Evolutionary conservation across 768 basidiomycete species (phyloP).

Genomic region (Suillus discolor): DNA sequence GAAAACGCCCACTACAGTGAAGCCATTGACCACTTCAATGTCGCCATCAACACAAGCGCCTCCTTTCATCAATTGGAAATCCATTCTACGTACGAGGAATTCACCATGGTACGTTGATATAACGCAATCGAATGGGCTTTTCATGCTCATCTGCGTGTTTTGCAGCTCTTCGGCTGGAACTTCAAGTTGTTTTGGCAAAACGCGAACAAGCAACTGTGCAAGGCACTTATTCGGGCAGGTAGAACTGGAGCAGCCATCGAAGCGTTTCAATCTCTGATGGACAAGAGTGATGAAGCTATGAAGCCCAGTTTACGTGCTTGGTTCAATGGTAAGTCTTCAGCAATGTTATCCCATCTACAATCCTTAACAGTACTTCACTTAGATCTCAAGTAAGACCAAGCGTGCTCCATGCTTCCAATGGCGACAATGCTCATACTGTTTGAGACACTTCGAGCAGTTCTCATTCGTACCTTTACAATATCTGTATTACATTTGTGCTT

Average conservation of each 20-base stretch:
- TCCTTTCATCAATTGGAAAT: background rate
- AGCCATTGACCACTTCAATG: background rate
- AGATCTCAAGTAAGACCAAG: too few relatives aligned
- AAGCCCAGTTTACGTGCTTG: background rate
- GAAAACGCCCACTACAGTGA: background rate
- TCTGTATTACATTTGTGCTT: too few relatives aligned
- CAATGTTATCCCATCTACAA: too few relatives aligned
- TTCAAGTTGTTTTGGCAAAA: background rate
- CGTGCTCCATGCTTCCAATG: too few relatives aligned
- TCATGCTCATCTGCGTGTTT: background rate
- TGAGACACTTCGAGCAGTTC: too few relatives aligned
- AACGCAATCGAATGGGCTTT: background rate
- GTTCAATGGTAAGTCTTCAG: background rate
- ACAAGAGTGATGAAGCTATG: background rate
- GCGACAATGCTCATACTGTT: too few relatives aligned
- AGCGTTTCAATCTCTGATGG: background rate
- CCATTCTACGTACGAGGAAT: background rate
- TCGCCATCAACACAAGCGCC: background rate
- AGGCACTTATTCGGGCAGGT: background rate
- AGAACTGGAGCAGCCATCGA: background rate
- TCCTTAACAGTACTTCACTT: too few relatives aligned
- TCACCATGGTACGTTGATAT: background rate
- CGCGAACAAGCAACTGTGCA: background rate
- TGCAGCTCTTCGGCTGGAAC: background rate
- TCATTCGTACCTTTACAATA: too few relatives aligned